These are phyloP conservation scores for button mushroom (Agaricus bisporus) DNA, from an alignment of 768 basidiomycete genomes.

Conservation along the genomic window DNA sequence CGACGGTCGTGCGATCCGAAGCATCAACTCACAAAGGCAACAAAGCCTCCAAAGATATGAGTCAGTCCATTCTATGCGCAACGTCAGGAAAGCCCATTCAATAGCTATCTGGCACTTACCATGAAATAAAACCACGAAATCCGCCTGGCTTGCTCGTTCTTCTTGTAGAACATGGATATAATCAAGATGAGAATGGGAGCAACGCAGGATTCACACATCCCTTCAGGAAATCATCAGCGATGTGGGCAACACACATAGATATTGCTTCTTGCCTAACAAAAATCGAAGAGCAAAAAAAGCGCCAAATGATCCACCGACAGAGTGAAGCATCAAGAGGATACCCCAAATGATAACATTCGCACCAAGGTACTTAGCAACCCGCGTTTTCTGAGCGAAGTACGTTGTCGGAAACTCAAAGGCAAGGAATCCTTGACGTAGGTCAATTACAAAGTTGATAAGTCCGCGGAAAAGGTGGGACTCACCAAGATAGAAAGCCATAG, in stretches of 20 bases:
- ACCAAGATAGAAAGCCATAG: slow-evolving; percentile 61
- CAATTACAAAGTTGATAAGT: background rate
- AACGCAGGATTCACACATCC: slow-evolving; percentile 65
- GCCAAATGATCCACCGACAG: slow-evolving; percentile 48
- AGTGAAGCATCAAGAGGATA: slow-evolving; percentile 51
- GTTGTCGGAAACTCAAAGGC: slow-evolving; percentile 63
- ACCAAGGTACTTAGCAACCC: slow-evolving; percentile 58
- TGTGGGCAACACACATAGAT: background rate
- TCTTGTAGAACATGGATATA: slow-evolving; percentile 65
- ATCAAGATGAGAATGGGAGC: slow-evolving; percentile 57
- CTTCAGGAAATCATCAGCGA: slow-evolving; percentile 21
- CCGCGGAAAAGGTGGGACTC: background rate
- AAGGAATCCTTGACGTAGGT: slow-evolving; percentile 39
- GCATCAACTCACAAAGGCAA: slow-evolving; percentile 44
- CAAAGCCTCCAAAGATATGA: slow-evolving; percentile 54
- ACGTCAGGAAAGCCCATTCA: background rate
- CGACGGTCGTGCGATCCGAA: background rate
- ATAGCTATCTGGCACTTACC: slow-evolving; percentile 24
- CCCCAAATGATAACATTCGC: slow-evolving; percentile 59
- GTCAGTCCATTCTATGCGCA: slow-evolving; percentile 48
- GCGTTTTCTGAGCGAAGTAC: slow-evolving; percentile 56
- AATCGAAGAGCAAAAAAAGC: slow-evolving; percentile 60
- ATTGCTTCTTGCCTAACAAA: slow-evolving; percentile 37
- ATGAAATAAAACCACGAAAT: slow-evolving; percentile 66
- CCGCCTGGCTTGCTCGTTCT: slow-evolving; percentile 56